Base-by-base conservation (phyloP, 176 grass and related monocot species). In the Aegilops longissima region DNA sequence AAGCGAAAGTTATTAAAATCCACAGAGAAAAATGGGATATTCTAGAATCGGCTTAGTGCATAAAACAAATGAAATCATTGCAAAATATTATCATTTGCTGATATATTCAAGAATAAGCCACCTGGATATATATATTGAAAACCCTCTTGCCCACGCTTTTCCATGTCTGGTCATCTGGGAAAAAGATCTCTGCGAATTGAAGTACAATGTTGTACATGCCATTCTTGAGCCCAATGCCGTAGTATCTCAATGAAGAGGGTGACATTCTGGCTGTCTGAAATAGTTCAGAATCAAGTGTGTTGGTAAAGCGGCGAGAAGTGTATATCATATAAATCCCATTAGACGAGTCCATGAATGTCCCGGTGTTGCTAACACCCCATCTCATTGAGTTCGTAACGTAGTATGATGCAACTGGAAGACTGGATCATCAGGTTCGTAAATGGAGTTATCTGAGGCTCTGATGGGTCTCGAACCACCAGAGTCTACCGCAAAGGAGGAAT, bases 291-390 rank as follows among this genome's bases (percentile, higher is more conserved):
- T 31, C 30, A 31, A 31, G 30, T 31, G 30, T 31, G 30, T 31
- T 31, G 30, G 30, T 31, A 31, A 31, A 31, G 30, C 30, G 30
- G 40, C 40, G 40, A 44, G 40, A 44, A 44, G 40, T 11, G 2
- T 44, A 3, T 44, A 44, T 44, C 10, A 11, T 44, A 2, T 44
- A 44, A 44, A 9, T 44, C 9, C 9, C 40, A 11, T 44, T 44
- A 3, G 9, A 3, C 0, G 40, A 44, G 2, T 44, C 40, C 40
- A 44, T 0, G 9, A 44, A 44, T 44, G 0, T 44, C 9, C 91
- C 91, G 8, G 88, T 88, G 45, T 80, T 90, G 64, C 91, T 93
- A 61, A 90, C 82, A 25, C 77, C 91, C 91, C 88, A 93, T 58
- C 68, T 78, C 3, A 1, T 82, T 78, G 76, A 24, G 56, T 74